Evolutionary conservation across 768 basidiomycete genomes (phyloP).

Genomic region (Mycena alexandri): DNA sequence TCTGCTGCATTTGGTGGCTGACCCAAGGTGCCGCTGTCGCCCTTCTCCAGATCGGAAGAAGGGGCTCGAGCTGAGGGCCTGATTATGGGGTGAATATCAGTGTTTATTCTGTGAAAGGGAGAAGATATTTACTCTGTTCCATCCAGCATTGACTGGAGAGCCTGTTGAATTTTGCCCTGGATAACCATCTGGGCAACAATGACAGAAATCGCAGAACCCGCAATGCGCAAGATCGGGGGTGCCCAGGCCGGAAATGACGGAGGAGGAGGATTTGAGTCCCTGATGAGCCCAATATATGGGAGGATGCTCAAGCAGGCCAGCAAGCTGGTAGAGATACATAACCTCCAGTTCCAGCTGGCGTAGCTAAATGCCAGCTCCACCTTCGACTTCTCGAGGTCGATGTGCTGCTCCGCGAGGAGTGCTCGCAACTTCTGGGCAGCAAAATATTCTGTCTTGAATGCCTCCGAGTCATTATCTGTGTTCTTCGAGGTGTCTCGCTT

Average conservation of each 20-base stretch:
- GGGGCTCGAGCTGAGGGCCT: no score
- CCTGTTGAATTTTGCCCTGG: constrained; percentile 7
- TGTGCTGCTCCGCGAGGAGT: background rate
- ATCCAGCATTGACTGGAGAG: no score
- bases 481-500: no score
- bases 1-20: no score
- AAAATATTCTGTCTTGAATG: no score
- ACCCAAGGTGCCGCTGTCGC: no score
- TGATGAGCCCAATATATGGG: background rate
- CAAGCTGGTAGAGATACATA: background rate
- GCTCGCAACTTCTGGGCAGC: no score
- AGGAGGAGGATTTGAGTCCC: background rate
- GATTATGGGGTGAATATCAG: no score
- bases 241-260: background rate
- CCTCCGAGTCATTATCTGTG: no score
- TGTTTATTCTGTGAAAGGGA: no score
- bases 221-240: constrained; percentile 15
- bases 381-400: background rate
- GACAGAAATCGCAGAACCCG: constrained; percentile 6
- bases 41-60: no score
- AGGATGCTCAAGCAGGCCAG: background rate
- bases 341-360: background rate
- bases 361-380: background rate
- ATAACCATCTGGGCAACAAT: constrained; percentile 8
- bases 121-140: no score